Percentiles rank a stretch among this genome's conserved stretches.
These are phyloP conservation scores for Annulohypoxylon bovei DNA, from an alignment of 495 filamentous ascomycete genomes.

Conservation along the genomic window DNA sequence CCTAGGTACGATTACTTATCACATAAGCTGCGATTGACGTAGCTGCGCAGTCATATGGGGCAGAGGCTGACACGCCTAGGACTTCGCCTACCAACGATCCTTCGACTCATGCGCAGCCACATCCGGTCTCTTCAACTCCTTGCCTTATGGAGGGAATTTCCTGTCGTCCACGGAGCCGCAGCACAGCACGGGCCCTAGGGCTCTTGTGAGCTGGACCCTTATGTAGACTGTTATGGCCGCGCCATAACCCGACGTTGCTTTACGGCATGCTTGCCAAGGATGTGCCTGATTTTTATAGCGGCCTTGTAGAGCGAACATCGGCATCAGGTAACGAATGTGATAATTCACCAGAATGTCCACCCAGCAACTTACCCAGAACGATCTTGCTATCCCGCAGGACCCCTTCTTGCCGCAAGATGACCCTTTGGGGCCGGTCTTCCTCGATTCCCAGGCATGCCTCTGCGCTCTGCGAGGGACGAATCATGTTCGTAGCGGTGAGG, in stretches of 20 bases:
- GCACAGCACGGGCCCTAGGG: slow-evolving; percentile 17
- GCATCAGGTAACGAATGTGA: slow-evolving; percentile 3
- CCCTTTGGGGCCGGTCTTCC: slow-evolving; percentile 47
- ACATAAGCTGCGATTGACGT: background rate
- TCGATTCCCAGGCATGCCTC: slow-evolving; percentile 52
- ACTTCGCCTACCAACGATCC: slow-evolving; percentile 22
- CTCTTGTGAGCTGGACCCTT: slow-evolving; percentile 7
- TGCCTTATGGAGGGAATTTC: slow-evolving; percentile 5
- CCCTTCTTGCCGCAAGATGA: slow-evolving; percentile 46
- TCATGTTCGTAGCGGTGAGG: background rate
- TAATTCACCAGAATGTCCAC: slow-evolving; percentile 1
- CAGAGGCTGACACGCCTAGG: background rate
- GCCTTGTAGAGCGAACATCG: slow-evolving; percentile 2
- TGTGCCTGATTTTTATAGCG: background rate
- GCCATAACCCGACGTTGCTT: background rate
- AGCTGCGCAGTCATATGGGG: background rate
- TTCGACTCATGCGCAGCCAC: slow-evolving; percentile 36
- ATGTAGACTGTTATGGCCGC: slow-evolving; percentile 27
- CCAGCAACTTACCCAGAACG: background rate
- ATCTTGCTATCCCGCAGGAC: slow-evolving; percentile 38
- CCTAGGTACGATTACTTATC: background rate
- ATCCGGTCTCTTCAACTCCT: slow-evolving; percentile 20
- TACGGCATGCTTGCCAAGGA: slow-evolving; percentile 10
- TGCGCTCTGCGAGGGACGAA: slow-evolving; percentile 46
- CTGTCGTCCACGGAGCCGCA: slow-evolving; percentile 18